These are phyloP conservation scores for Pythium insidiosum DNA, from an alignment of 352 stramenopile species.

Conservation along the genomic window DNA sequence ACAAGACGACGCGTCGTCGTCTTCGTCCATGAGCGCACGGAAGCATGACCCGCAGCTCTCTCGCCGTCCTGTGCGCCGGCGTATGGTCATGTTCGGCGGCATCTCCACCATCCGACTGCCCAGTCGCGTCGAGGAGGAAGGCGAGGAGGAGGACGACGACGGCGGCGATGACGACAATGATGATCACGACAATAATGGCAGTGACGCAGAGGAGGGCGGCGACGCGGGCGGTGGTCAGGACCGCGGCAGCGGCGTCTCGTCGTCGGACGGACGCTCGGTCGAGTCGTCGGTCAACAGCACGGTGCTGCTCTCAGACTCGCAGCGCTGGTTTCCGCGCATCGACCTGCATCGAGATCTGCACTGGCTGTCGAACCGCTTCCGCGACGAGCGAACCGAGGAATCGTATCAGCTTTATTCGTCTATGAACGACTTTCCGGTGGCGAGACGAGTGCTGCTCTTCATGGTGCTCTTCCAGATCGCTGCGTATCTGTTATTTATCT, in stretches of 20 bases:
- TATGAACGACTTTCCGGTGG: slow-evolving; percentile 53
- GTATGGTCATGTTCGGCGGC: slow-evolving; percentile 18
- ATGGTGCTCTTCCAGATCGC: slow-evolving; percentile 46
- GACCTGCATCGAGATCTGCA: slow-evolving; percentile 45
- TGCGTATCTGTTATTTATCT: slow-evolving; percentile 43
- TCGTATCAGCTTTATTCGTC: slow-evolving; percentile 79
- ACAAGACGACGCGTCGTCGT: no score
- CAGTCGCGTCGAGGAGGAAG: slow-evolving; percentile 17
- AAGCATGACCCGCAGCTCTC: no score
- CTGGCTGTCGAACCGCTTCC: slow-evolving; percentile 60
- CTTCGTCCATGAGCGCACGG: no score
- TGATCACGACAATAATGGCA: no score
- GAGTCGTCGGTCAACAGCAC: slow-evolving; percentile 23
- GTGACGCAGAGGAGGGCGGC: not conserved
- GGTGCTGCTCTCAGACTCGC: slow-evolving; percentile 12
- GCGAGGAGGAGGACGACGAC: slow-evolving; percentile 7
- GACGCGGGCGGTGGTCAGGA: slow-evolving; percentile 5
- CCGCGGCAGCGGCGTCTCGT: slow-evolving; percentile 2
- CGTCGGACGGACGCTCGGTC: slow-evolving; percentile 14
- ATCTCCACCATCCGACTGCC: slow-evolving; percentile 10
- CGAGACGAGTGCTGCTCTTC: slow-evolving; percentile 47
- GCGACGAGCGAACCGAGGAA: slow-evolving; percentile 57
- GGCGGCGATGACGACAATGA: not conserved
- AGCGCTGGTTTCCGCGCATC: slow-evolving; percentile 38
- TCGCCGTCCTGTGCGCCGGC: slow-evolving; percentile 1